Evolutionary conservation across 1,284 basidiomycete genomes (phyloP), one percentile per base, ranked within the genome.

Genomic region (Tylopilus orsonianus): DNA sequence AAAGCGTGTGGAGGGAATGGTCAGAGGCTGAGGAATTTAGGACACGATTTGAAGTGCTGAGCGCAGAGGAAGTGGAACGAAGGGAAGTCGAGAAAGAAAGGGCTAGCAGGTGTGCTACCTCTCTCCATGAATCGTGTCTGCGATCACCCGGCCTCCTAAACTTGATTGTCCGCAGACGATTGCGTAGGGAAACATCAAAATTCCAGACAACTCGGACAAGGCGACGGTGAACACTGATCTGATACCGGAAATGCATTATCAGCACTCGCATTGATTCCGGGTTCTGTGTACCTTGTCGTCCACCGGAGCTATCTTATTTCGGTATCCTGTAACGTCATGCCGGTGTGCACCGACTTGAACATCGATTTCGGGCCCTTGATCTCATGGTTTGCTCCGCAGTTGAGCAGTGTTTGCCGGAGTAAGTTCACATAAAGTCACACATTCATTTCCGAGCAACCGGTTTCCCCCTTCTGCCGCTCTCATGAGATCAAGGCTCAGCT

Each of bases 1-100:
- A 82, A 62, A 90, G 92, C 48, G 88, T 95, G 1, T 99, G 95
- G 93, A 75, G 94, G 42, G 96, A 98, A 64, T 98, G 93, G 92
- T 79, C 79, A 44, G 96, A 98, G 62, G 83, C 88, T 27, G 88
- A 92, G 63, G 92, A 95, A 67, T 97, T 92, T 68, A 82, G 83
- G 52, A 97, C 96, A n/a, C 75, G 86, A 40, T 85, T 97, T 62
- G 86, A 97, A 65, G 83, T 90, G 49, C 67, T 98, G 50, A 89
- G 77, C 10, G 82, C 85, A 22, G 96, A 97, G 65, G 97, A 99
- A 67, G 85, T 97, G 50, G 94, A 96, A 67, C 78, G 83, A 66
- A 79, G 87, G 58, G 90, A 93, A 70, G 71, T 88, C 44, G 90
- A 93, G 68, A 78, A 83, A 59, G 90, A 93, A 69, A 73, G 92